phyloP scores from a whole-genome alignment of 1,139 yeast species.

The Saccharomyces pastorianus region DNA sequence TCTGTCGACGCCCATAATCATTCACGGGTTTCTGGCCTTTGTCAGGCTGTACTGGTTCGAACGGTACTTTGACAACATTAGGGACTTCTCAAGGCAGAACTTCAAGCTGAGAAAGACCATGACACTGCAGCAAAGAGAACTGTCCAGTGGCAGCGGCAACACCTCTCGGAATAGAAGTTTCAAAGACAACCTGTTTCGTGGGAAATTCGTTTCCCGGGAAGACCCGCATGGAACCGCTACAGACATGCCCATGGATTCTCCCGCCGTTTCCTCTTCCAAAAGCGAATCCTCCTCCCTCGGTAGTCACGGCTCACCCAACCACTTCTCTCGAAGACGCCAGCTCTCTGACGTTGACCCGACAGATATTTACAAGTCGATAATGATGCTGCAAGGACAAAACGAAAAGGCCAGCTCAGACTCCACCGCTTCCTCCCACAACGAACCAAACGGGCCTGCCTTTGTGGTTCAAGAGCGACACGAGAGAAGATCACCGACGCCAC shows the following conservation, averaged over 20 bases:
- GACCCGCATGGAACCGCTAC: constrained; percentile 3
- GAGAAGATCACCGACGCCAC: no score
- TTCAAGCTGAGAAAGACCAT: constrained; percentile 71
- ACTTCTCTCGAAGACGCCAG: constrained; percentile 22
- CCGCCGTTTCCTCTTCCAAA: background rate
- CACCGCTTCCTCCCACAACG: constrained; percentile 6
- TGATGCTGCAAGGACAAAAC: constrained; percentile 54
- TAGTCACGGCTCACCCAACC: background rate
- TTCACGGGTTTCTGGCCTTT: constrained; percentile 69
- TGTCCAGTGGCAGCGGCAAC: constrained; percentile 36
- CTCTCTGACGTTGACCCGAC: constrained; percentile 57
- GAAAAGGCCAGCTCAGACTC: constrained; percentile 23
- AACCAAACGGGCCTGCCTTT: constrained; percentile 68
- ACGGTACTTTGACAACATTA: constrained; percentile 73
- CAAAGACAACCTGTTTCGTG: constrained; percentile 26
- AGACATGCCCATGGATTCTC: background rate
- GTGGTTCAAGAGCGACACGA: constrained; percentile 42
- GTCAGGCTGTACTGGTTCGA: constrained; percentile 83
- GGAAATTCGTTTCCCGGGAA: constrained; percentile 23
- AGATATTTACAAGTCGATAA: constrained; percentile 73
- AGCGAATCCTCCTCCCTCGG: background rate
- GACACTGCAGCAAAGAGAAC: constrained; percentile 40
- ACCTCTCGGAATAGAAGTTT: constrained; percentile 23
- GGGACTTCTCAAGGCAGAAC: constrained; percentile 60
- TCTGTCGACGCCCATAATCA: constrained; percentile 78